Evolutionary conservation across 2,329 filamentous ascomycete species (phyloP), one percentile per base, ranked within the genome.

Genomic region (Bertia moriformis): DNA sequence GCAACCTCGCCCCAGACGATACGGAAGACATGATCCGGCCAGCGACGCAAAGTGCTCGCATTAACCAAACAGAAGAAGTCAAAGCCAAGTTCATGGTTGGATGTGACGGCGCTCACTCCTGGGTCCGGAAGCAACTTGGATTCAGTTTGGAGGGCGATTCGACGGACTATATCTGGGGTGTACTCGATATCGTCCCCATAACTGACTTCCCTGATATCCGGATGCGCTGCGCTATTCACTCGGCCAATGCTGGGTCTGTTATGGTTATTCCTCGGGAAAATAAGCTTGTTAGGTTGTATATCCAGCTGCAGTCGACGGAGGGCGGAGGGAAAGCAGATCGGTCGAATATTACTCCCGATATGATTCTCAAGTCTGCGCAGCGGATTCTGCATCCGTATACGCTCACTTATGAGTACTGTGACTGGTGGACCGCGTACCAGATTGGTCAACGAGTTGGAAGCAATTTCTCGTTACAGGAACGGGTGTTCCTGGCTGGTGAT

Each of bases 401-500:
- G 20, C 56, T 87, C 2, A 65, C 67, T 0, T 82, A 81, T 46
- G 57, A 69, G 24, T 69, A 80, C 43, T 73, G 73, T 41, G 70
- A 78, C 46, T 83, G 76, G 73, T 81, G 73, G 71, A 75, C 70
- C 0, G 74, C 71, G 0, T 82, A 80, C 46, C 69, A 81, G 43
- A 79, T 83, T 36, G 77, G 77, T 0, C 78, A 83, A 49, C 63
- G 79, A 4, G 67, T 81, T 0, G 73, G 69, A 3, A 66, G 63
- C 1, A 60, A 65, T 32, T 81, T 79, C 52, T 68, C 65, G 30
- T 62, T 62, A 4, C 55, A 61, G 12, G 64, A 69, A 18, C 66
- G 77, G 3, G 64, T 87, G 7, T 86, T 87, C 51, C 62, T 85
- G 3, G 75, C 78, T 0, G 81, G 80, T 2, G 80, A 83, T 53